Percentiles rank a stretch among this genome's conserved stretches.
Conservation (phyloP, 2,329 filamentous ascomycete genomes). For the Penicillium decumbens region DNA sequence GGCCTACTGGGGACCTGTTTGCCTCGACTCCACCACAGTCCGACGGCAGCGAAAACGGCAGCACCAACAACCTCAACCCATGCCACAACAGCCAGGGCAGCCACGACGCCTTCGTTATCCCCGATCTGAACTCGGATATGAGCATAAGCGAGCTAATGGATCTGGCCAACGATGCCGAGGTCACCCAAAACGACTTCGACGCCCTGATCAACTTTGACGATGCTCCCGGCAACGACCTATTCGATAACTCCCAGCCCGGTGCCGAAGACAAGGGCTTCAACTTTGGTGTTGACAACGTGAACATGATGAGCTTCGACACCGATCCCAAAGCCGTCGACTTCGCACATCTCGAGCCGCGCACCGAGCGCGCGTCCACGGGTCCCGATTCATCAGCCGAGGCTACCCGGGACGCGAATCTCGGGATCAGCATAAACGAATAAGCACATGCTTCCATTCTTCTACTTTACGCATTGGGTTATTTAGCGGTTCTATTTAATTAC, state of each 20-base stretch:
- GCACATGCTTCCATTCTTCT: slow-evolving; percentile 4
- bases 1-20: slow-evolving; percentile 29
- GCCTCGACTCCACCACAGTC: slow-evolving; percentile 42
- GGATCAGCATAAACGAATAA: slow-evolving; percentile 16
- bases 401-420: slow-evolving; percentile 16
- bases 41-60: slow-evolving; percentile 42
- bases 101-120: slow-evolving; percentile 29
- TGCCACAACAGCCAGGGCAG: slow-evolving; percentile 22
- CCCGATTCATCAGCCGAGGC: slow-evolving; percentile 16
- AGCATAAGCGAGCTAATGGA: slow-evolving; percentile 42
- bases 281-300: slow-evolving; percentile 18
- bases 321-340: slow-evolving; percentile 22
- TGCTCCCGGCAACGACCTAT: slow-evolving; percentile 33
- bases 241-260: slow-evolving; percentile 27
- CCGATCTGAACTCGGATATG: slow-evolving; percentile 31
- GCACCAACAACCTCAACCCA: slow-evolving; percentile 36
- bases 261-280: slow-evolving; percentile 20
- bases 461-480: slow-evolving; percentile 2
- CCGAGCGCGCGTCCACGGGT: slow-evolving; percentile 2
- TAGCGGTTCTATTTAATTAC: slow-evolving; percentile 8
- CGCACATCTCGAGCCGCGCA: slow-evolving; percentile 10
- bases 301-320: slow-evolving; percentile 19
- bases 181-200: slow-evolving; percentile 45
- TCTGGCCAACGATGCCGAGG: slow-evolving; percentile 43
- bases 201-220: slow-evolving; percentile 47